Evolutionary conservation across 495 filamentous ascomycete species (phyloP), one percentile per base, ranked within the genome.

Genomic region (Cercophora sp.): DNA sequence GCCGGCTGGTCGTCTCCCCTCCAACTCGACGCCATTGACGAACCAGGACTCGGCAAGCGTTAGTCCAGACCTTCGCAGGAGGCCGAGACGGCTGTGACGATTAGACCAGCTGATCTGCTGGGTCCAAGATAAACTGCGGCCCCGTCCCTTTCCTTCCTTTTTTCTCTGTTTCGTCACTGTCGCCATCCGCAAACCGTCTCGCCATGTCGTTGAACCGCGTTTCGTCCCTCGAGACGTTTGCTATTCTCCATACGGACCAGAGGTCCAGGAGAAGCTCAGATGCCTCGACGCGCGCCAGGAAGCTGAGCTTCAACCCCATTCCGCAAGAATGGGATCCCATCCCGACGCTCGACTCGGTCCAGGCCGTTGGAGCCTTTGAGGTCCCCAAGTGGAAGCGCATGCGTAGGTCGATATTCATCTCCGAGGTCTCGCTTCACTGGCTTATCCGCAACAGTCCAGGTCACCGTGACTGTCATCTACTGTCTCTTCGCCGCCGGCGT

Each of bases 401-500:
- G 46, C 67, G 84, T 87, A 74, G 61, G 81, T 64, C 43, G 18
- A 32, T 26, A n/a, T 24, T 13, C 41, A 45, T 27, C 44, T 25
- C 9, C 32, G 13, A 36, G 51, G 6, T 29, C 29, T 9, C n/a
- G n/a, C n/a, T n/a, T n/a, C n/a, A n/a, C n/a, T n/a, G n/a, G n/a
- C n/a, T n/a, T 32, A 0, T 10, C 10, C 32, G 1, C 8, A 43
- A 46, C 48, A 81, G 77, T 79, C 54, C 85, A 89, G 67, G 79
- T 89, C 18, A 64, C 65, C 11, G 67, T 80, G 32, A 84, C 86
- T 11, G 86, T 91, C 1, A 57, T 90, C 1, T 92, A 89, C 66
- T 96, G 89, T 69, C 81, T 96, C 34, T 76, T 94, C 32, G 79
- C 87, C 1, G 86, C 89, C 8, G 89, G 89, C 8, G 67, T 89